Evolutionary conservation across 2,329 filamentous ascomycete genomes (phyloP).

Genomic region (Calonectria leucothoes): DNA sequence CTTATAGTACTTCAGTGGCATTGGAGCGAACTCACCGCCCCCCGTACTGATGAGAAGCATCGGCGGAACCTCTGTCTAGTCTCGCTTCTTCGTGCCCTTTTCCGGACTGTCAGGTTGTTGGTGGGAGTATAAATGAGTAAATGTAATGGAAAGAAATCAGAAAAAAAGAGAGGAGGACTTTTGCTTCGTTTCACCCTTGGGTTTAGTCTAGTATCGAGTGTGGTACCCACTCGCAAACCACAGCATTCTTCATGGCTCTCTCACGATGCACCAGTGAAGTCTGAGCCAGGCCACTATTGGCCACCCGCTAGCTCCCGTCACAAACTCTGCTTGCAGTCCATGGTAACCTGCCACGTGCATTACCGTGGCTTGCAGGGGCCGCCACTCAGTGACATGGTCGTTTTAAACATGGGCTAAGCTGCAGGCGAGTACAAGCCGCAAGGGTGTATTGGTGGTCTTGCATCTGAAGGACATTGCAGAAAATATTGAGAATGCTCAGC

Average conservation of each 20-base stretch:
- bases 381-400: neutral
- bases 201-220: neutral
- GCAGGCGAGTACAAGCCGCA: neutral
- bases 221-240: neutral
- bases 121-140: neutral
- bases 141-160: neutral
- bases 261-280: neutral
- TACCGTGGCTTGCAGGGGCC: neutral
- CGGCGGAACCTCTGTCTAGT: neutral
- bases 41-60: neutral
- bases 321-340: neutral
- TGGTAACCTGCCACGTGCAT: neutral
- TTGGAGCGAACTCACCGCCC: neutral
- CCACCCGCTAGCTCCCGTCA: neutral
- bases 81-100: neutral
- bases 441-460: no score
- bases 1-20: neutral
- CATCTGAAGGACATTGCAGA: neutral
- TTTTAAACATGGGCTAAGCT: neutral
- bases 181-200: neutral
- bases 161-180: neutral
- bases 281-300: neutral
- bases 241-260: neutral
- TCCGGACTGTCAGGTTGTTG: neutral
- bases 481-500: neutral